phyloP scores from a whole-genome alignment of 2,329 filamentous ascomycete genomes.

The Xylariaceae sp. region DNA sequence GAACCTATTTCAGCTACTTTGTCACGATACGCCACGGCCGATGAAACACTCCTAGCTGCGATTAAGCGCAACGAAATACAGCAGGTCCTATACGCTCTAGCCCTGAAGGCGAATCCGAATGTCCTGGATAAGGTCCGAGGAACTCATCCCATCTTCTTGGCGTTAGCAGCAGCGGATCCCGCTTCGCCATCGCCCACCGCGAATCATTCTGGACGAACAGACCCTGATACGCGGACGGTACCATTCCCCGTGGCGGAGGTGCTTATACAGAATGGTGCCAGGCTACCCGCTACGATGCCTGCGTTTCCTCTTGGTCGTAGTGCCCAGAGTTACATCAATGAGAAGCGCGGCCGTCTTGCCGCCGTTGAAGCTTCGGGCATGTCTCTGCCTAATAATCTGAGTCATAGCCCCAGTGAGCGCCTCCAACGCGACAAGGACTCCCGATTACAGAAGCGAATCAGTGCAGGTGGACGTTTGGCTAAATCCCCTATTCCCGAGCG shows the following conservation, averaged over 20 bases:
- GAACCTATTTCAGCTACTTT: constrained; percentile 71
- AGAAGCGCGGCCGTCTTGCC: constrained; percentile 57
- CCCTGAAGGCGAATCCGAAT: constrained; percentile 83
- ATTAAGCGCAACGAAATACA: constrained; percentile 97
- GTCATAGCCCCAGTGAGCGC: constrained; percentile 41
- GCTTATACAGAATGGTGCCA: constrained; percentile 87
- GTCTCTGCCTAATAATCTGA: constrained; percentile 50
- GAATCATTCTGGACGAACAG: constrained; percentile 36
- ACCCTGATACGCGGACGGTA: constrained; percentile 48
- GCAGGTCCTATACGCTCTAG: constrained; percentile 85
- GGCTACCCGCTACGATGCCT: constrained; percentile 71
- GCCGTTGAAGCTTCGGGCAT: constrained; percentile 36
- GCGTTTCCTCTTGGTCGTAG: constrained; percentile 79
- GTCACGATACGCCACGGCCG: constrained; percentile 71
- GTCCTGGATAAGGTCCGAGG: constrained; percentile 78
- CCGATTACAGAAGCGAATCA: constrained; percentile 73
- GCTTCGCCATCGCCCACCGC: constrained; percentile 62
- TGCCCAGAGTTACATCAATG: constrained; percentile 80
- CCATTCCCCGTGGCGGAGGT: constrained; percentile 89
- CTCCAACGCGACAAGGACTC: constrained; percentile 59
- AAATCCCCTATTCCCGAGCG: constrained; percentile 59
- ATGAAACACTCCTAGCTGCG: constrained; percentile 84
- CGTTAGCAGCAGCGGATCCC: constrained; percentile 87
- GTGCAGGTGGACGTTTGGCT: constrained; percentile 69
- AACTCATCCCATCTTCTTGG: constrained; percentile 86